These are phyloP conservation scores for Erythrophleum fordii DNA, from an alignment of 306 rosid genomes.

Conservation along the genomic window DNA sequence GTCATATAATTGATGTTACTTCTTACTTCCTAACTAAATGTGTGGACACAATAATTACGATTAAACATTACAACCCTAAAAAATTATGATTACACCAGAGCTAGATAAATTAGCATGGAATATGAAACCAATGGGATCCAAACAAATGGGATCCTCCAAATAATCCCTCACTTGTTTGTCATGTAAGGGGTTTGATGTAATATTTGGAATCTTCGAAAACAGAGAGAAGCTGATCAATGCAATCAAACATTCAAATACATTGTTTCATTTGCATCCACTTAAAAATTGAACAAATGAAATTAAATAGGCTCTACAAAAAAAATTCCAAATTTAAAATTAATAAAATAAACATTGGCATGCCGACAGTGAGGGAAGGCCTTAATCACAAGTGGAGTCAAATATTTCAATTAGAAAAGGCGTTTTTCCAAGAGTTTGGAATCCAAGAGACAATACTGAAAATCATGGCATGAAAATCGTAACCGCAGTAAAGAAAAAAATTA, in stretches of 20 bases:
- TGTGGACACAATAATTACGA: no score
- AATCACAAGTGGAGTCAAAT: no score
- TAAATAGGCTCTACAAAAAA: background rate
- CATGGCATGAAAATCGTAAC: no score
- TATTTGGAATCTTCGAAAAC: background rate
- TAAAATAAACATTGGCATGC: background rate
- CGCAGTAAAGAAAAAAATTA: no score
- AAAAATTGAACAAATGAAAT: background rate
- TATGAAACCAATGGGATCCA: background rate
- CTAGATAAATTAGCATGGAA: background rate
- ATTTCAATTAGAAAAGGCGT: no score
- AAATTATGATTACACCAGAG: no score
- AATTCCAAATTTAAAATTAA: background rate
- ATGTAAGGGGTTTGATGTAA: background rate
- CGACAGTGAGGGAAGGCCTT: background rate
- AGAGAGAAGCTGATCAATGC: background rate
- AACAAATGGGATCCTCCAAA: background rate
- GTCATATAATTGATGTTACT: constrained; percentile 25
- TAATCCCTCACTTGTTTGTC: background rate
- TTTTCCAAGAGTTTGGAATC: no score
- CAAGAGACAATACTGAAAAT: no score
- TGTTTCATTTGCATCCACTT: background rate
- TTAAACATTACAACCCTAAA: background rate
- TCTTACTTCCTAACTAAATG: background rate
- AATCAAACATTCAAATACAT: background rate